These are phyloP conservation scores for Ceriops tagal DNA, from an alignment of 345 rosid genomes.

Conservation along the genomic window DNA sequence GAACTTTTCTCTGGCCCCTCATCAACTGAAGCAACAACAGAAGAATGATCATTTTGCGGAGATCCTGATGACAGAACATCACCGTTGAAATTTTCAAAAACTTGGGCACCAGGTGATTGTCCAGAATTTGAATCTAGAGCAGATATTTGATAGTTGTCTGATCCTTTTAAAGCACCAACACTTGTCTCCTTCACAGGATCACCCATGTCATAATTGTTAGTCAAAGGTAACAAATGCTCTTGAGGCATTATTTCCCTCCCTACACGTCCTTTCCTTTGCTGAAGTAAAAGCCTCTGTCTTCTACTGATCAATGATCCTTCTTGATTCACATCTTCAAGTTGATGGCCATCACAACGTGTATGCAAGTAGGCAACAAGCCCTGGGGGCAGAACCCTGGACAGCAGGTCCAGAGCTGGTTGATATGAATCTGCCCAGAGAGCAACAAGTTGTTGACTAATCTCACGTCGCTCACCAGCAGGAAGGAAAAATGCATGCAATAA, in stretches of 20 bases:
- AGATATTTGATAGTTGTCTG: constrained; percentile 49
- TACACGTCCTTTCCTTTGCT: constrained; percentile 76
- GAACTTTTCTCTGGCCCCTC: constrained; percentile 47
- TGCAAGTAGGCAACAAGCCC: constrained; percentile 99
- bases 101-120: constrained; percentile 36
- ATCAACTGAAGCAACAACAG: constrained; percentile 35
- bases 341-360: constrained; percentile 69
- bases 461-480: constrained; percentile 90
- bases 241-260: constrained; percentile 57
- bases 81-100: constrained; percentile 45
- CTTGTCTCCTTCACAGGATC: constrained; percentile 48
- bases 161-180: constrained; percentile 39
- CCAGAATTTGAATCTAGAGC: constrained; percentile 43
- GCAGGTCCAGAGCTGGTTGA: constrained; percentile 84
- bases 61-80: constrained; percentile 41
- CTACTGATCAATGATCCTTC: constrained; percentile 74
- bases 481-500: constrained; percentile 81
- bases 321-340: constrained; percentile 53
- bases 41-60: constrained; percentile 48
- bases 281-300: constrained; percentile 77
- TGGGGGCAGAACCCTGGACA: constrained; percentile 95
- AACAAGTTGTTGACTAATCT: constrained; percentile 97
- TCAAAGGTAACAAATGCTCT: constrained; percentile 52
- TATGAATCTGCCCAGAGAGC: constrained; percentile 99
- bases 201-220: constrained; percentile 49